These are phyloP conservation scores for Turnera subulata DNA, from an alignment of 345 rosid species.

Conservation along the genomic window DNA sequence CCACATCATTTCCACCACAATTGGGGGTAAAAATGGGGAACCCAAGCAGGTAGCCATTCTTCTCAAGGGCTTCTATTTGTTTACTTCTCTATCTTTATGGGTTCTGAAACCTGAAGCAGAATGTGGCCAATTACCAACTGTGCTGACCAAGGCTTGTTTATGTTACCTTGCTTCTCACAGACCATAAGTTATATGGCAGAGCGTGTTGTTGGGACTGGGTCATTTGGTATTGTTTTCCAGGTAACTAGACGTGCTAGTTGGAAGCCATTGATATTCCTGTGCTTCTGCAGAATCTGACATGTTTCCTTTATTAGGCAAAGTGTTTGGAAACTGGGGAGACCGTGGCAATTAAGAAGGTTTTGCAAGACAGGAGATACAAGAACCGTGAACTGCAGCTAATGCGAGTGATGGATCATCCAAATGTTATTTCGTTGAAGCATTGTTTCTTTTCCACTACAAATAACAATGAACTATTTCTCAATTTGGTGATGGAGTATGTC, in stretches of 20 bases:
- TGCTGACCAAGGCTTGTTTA: no score
- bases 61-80: background rate
- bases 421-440: slow-evolving; percentile 81
- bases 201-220: slow-evolving; percentile 82
- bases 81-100: background rate
- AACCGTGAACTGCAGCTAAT: slow-evolving; percentile 73
- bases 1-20: slow-evolving; percentile 82
- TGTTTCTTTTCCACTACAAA: slow-evolving; percentile 85
- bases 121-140: no score
- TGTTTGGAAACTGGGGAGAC: slow-evolving; percentile 88
- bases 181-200: slow-evolving; percentile 94
- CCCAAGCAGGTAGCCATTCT: slow-evolving; percentile 57
- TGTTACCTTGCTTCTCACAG: slow-evolving; percentile 32
- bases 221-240: slow-evolving; percentile 87
- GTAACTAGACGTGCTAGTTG: slow-evolving; percentile 15
- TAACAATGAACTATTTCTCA: slow-evolving; percentile 75
- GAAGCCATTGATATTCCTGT: background rate
- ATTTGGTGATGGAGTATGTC: slow-evolving; percentile 89
- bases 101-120: background rate
- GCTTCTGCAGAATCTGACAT: background rate
- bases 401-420: slow-evolving; percentile 75
- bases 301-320: slow-evolving; percentile 43
- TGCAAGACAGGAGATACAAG: slow-evolving; percentile 83
- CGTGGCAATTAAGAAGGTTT: slow-evolving; percentile 80
- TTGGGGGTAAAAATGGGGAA: slow-evolving; percentile 90